A percentile compares a stretch with the other conserved stretches of the same genome.
phyloP scores from a whole-genome alignment of 2,329 filamentous ascomycete species.

The Xenoacremonium recifei region DNA sequence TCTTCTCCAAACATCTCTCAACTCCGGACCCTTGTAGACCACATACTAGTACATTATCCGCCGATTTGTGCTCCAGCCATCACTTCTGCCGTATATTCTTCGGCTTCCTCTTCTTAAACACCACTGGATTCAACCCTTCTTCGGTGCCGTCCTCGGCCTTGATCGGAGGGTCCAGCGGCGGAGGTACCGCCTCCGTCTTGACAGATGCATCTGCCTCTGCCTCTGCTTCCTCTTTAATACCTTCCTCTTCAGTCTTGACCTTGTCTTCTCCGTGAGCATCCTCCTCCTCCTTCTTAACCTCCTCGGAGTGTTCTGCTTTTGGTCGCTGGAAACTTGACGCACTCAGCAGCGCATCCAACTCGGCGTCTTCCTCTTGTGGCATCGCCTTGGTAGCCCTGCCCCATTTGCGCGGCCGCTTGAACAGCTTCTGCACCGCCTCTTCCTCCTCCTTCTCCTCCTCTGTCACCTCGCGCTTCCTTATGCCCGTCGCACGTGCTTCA shows the following conservation, averaged over 20 bases:
- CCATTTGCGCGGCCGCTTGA: slow-evolving; percentile 59
- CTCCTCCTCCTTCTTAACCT: slow-evolving; percentile 22
- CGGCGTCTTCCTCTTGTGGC: slow-evolving; percentile 46
- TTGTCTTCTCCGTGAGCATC: slow-evolving; percentile 8
- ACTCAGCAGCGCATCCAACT: slow-evolving; percentile 61
- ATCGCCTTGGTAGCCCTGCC: slow-evolving; percentile 52
- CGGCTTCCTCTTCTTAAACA: slow-evolving; percentile 80
- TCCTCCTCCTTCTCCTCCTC: slow-evolving; percentile 62
- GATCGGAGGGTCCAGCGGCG: slow-evolving; percentile 16
- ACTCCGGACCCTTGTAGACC: no score
- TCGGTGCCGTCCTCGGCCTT: slow-evolving; percentile 40
- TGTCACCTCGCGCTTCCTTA: slow-evolving; percentile 61
- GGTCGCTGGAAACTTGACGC: slow-evolving; percentile 28
- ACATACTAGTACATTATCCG: no score
- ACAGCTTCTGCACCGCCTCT: slow-evolving; percentile 55
- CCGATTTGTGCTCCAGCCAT: no score
- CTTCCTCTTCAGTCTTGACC: slow-evolving; percentile 24
- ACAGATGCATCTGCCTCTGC: slow-evolving; percentile 23
- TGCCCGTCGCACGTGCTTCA: slow-evolving; percentile 52
- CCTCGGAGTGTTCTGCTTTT: slow-evolving; percentile 21
- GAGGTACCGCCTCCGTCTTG: slow-evolving; percentile 7
- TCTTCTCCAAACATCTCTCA: no score
- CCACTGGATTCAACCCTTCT: slow-evolving; percentile 44
- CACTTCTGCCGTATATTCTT: slow-evolving; percentile 63
- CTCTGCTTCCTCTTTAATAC: slow-evolving; percentile 25